Evolutionary conservation across 2,329 filamentous ascomycete species (phyloP).

Genomic region (Ambrosiella beaveri): DNA sequence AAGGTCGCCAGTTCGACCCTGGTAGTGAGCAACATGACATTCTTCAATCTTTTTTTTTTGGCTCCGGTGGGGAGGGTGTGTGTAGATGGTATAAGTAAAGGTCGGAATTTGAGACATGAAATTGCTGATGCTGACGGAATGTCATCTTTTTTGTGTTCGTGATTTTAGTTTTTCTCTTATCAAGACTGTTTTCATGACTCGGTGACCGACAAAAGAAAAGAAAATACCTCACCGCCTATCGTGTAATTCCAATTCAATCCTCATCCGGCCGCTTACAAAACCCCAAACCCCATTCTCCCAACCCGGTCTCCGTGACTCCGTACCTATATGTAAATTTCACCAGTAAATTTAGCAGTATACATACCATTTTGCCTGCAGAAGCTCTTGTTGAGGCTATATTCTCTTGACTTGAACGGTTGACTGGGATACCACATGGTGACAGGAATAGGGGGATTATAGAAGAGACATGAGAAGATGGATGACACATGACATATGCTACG

Average conservation of each 20-base stretch:
- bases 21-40: not conserved
- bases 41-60: not conserved
- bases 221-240: not conserved
- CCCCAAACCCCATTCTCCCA: not conserved
- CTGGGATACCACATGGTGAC: no score
- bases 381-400: no score
- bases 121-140: no score
- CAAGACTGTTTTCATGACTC: no score
- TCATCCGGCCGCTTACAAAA: not conserved
- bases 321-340: not conserved
- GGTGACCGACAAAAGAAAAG: not conserved
- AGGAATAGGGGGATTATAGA: no score
- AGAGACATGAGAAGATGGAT: no score
- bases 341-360: not conserved
- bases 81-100: not conserved
- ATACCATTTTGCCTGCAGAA: no score
- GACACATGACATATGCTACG: no score
- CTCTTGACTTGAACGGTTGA: no score
- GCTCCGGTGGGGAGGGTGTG: not conserved
- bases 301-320: not conserved
- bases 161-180: no score
- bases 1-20: conserved; percentile 2
- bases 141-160: no score
- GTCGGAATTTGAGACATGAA: no score
- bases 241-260: not conserved